Evolutionary conservation across 2,329 filamentous ascomycete species (phyloP).

Genomic region (Fusarium brachygibbosum): DNA sequence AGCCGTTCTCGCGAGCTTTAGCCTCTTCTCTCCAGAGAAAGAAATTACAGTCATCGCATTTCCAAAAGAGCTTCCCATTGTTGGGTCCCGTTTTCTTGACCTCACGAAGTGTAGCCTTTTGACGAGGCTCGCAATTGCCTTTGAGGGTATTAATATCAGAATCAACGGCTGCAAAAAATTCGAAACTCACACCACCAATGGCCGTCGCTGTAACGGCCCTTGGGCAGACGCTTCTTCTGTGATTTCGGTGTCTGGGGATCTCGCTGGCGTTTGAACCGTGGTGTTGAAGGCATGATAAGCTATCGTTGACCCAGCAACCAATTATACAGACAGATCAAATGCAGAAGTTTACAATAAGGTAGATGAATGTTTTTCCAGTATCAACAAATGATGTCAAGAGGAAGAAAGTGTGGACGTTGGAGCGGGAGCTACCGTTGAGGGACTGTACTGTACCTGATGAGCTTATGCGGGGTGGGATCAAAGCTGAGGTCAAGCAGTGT

Average conservation of each 20-base stretch:
- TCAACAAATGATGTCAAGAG: constrained; percentile 1
- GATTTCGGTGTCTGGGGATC: constrained; percentile 46
- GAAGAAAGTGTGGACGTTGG: constrained; percentile 5
- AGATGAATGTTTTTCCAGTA: neutral
- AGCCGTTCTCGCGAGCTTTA: constrained; percentile 48
- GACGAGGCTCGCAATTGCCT: constrained; percentile 61
- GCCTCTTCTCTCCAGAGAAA: constrained; percentile 62
- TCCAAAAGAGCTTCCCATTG: constrained; percentile 59
- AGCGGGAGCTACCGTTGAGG: constrained; percentile 32
- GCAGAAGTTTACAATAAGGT: neutral
- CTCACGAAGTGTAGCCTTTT: constrained; percentile 53
- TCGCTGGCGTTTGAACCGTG: constrained; percentile 23
- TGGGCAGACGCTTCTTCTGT: constrained; percentile 50
- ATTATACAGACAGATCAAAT: neutral
- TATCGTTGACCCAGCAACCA: constrained; percentile 12
- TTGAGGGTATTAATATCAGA: neutral
- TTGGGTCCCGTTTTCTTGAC: constrained; percentile 57
- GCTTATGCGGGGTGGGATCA: constrained; percentile 23
- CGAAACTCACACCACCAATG: constrained; percentile 56
- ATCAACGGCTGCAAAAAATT: neutral
- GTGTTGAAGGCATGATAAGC: constrained; percentile 34
- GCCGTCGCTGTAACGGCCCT: constrained; percentile 53
- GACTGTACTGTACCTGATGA: constrained; percentile 14
- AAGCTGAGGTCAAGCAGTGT: constrained; percentile 11
- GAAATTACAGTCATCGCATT: constrained; percentile 60